Evolutionary conservation across 164 flowering plant genomes (phyloP).

Genomic region (Annona cherimola): DNA sequence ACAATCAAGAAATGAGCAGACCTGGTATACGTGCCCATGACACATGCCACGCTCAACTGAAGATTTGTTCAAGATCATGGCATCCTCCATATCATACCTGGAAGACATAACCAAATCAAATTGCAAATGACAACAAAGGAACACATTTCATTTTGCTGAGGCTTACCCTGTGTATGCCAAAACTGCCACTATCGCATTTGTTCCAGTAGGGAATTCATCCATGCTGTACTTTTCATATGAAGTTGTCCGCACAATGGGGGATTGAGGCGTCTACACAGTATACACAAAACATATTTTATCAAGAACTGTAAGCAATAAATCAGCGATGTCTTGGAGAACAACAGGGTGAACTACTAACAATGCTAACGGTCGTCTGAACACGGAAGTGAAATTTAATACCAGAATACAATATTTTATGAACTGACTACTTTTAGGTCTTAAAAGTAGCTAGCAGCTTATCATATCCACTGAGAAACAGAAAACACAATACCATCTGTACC

Average conservation of each 20-base stretch:
- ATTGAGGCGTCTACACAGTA: slow-evolving; percentile 80
- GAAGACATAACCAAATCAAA: slow-evolving; percentile 5
- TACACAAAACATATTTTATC: background rate
- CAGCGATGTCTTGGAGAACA: background rate
- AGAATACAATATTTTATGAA: no score
- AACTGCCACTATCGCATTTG: slow-evolving; percentile 98
- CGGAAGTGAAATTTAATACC: background rate
- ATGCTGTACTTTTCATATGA: slow-evolving; percentile 61
- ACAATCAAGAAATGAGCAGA: slow-evolving; percentile 10
- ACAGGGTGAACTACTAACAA: background rate
- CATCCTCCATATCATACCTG: slow-evolving; percentile 99
- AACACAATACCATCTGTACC: slow-evolving; percentile 30
- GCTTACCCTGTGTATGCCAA: slow-evolving; percentile 89
- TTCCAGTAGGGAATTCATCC: slow-evolving; percentile 85
- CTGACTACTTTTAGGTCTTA: no score
- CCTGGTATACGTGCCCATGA: slow-evolving; percentile 90
- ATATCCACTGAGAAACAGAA: background rate
- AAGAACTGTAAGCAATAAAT: background rate
- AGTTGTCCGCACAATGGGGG: slow-evolving; percentile 87
- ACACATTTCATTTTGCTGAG: background rate
- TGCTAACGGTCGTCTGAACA: background rate
- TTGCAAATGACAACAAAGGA: background rate
- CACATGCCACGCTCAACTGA: slow-evolving; percentile 92
- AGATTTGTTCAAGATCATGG: slow-evolving; percentile 95
- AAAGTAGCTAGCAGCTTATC: background rate